Base-by-base conservation (phyloP, 306 rosid genomes). In the Vigna unguiculata region DNA sequence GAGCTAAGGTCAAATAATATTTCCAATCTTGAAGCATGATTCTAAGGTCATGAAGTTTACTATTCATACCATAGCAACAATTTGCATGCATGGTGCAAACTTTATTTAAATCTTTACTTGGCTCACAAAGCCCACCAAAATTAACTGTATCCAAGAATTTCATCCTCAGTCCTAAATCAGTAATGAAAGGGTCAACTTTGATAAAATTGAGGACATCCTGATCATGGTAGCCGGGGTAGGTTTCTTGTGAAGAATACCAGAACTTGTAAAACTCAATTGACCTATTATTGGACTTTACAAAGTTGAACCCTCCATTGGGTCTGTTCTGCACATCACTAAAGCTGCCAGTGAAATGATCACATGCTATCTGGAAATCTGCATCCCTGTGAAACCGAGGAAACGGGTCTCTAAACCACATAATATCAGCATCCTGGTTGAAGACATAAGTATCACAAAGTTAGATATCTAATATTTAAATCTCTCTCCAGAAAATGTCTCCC, bases 1-100 rank as follows among this genome's bases (percentile, higher is more conserved):
- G 91, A 34, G 96, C 93, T 88, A 89, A 63, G 57, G 91, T 78
- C 88, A 89, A 77, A 84, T 84, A 92, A 54, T 62, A 58, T 80
- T 85, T 95, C 99, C 99, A 95, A 74, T 92, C 93, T 76, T 87
- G 88, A 63, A 95, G 88, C 97, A 95, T 81, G 66, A 92, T 72
- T 87, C 83, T 85, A 51, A 95, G 96, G 82, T 90, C 97, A 34
- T 89, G 87, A 72, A 95, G 91, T 86, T 95, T 95, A 88, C 79
- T 90, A 54, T 85, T 84, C 84, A 95, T 81, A 46, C 97, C 98
- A 41, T 69, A 77, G 78, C 98, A 95, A 80, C 97, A 95, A 77
- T 92, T 95, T 41, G 97, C 98, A 85, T 95, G 98, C 97, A 95
- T 94, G 1, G 98, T 94, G 85, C 96, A 87, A 55, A 94, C 98